These are phyloP conservation scores for Anethum foeniculum DNA, from an alignment of 140 eudicot genomes.

Conservation along the genomic window DNA sequence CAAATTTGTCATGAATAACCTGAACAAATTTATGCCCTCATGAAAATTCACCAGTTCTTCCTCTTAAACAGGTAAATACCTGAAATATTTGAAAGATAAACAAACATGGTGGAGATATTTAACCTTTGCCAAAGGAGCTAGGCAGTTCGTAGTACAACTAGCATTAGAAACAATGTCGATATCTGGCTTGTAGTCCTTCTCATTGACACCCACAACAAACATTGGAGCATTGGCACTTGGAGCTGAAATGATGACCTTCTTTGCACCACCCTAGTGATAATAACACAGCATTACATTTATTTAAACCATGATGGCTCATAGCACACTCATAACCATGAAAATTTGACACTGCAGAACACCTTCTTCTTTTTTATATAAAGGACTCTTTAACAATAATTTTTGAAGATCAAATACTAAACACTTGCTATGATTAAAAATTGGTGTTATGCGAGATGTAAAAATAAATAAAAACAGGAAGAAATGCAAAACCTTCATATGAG, in stretches of 20 bases:
- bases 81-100: not conserved
- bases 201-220: constrained; percentile 85
- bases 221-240: constrained; percentile 81
- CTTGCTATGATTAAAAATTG: not conserved
- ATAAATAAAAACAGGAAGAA: not conserved
- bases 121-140: constrained; percentile 76
- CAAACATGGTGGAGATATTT: not conserved
- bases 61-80: not conserved
- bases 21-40: not conserved
- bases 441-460: no score
- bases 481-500: constrained; percentile 63
- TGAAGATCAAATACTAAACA: not conserved
- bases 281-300: not conserved
- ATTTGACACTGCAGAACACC: not conserved
- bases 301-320: not conserved
- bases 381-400: not conserved
- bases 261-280: constrained; percentile 65
- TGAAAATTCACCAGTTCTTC: not conserved
- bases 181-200: constrained; percentile 61
- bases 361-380: not conserved
- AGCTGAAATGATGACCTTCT: constrained; percentile 84
- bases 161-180: constrained; percentile 66
- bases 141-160: constrained; percentile 81
- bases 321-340: not conserved
- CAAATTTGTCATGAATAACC: constrained; percentile 67